Base-by-base conservation (phyloP, 2,329 filamentous ascomycete species). In the Aspergillus niger region DNA sequence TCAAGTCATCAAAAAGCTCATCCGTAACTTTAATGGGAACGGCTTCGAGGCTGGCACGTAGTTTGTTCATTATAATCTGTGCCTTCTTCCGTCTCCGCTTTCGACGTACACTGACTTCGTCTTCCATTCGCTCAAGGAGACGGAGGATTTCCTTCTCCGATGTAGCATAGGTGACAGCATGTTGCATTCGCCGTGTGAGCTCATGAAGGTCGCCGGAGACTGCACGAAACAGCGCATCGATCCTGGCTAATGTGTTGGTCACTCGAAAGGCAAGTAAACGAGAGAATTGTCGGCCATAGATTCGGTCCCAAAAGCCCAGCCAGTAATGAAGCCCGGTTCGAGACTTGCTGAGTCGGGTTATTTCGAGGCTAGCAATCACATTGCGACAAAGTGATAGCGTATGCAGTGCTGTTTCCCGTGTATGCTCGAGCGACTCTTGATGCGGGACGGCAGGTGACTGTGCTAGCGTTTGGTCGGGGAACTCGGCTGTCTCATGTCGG, bases 291-390 rank as follows among this genome's bases (percentile, higher is more conserved):
- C 61, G 62, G 2, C 65, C 39, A 54, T 74, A 74, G 7, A 73
- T 60, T 13, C 62, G 63, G 22, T 67, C 60, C 72, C 72, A 74
- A 55, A 73, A 74, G 11, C 61, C 30, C 10, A 70, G 58, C 72
- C 72, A 74, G 53, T 67, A 60, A 36, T 59, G 59, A 28, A 71
- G 54, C 3, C 72, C 72, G 17, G 63, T 63, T 20, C 72, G 69
- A 8, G 72, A 68, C 32, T 72, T 72, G 60, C 65, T 64, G 56
- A 74, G 68, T 15, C 72, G 70, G 2, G 66, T 72, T 20, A 73
- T 30, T 52, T 74, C 72, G 6, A 73, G 68, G 3, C 61, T 63
- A 6, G 68, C 61, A 43, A 74, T 69, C 48, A 70, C 63, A 22
- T 65, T 62, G 30, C 70, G 70, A 59, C 71, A 74, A 26, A 65